Evolutionary conservation across 306 rosid species (phyloP).

Genomic region (Trifolium subterraneum): DNA sequence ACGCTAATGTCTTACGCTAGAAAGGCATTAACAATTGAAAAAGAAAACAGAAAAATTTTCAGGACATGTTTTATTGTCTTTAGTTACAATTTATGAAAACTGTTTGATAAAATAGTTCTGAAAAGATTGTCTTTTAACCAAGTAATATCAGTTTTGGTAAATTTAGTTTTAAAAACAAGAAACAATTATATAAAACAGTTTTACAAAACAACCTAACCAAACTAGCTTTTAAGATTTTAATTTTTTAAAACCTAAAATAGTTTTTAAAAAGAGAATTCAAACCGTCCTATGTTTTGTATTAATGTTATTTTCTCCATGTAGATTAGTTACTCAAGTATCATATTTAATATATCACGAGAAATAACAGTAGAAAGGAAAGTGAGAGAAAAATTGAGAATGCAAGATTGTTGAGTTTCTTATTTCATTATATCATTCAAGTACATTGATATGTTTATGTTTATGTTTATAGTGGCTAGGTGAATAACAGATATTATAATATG

Average conservation of each 20-base stretch:
- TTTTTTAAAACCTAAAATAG: not conserved
- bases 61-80: not conserved
- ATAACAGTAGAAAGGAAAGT: not conserved
- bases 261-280: not conserved
- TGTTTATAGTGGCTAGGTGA: too few relatives aligned
- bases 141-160: not conserved
- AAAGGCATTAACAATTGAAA: not conserved
- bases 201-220: not conserved
- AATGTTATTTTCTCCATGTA: not conserved
- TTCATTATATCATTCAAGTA: too few relatives aligned
- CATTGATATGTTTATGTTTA: too few relatives aligned
- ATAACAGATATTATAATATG: too few relatives aligned
- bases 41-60: not conserved
- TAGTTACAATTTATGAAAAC: not conserved
- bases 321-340: not conserved
- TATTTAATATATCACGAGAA: not conserved
- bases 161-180: too few relatives aligned
- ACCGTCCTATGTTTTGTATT: not conserved
- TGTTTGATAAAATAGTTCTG: too few relatives aligned
- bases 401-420: not conserved
- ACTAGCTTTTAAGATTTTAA: not conserved
- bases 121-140: too few relatives aligned
- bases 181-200: not conserved
- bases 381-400: not conserved
- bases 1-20: not conserved